Percentiles rank a stretch among this genome's conserved stretches.
Conservation (phyloP, 2,329 filamentous ascomycete genomes). For the Mycocentrospora acerina region DNA sequence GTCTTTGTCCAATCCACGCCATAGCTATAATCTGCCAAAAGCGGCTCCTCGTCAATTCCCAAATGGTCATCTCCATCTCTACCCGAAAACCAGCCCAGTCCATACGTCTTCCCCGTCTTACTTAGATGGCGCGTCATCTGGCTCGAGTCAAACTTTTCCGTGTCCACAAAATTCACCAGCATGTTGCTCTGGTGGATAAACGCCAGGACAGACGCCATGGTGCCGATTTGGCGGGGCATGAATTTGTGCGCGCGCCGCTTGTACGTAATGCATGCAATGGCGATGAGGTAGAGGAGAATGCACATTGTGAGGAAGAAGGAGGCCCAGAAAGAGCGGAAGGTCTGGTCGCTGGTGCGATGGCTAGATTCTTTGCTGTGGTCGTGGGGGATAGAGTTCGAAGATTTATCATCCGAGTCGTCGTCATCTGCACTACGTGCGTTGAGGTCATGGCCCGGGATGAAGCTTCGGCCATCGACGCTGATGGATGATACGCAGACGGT, state of each 20-base stretch:
- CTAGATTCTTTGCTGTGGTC: slow-evolving; percentile 4
- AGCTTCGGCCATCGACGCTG: slow-evolving; percentile 64
- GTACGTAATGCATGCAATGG: slow-evolving; percentile 63
- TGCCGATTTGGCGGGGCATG: slow-evolving; percentile 75
- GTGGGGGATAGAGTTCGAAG: too few relatives aligned
- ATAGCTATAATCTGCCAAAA: slow-evolving; percentile 66
- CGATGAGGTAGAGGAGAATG: slow-evolving; percentile 67
- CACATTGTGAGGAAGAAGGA: slow-evolving; percentile 62
- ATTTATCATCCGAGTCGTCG: slow-evolving; percentile 8
- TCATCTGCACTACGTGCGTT: slow-evolving; percentile 14
- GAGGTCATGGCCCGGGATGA: slow-evolving; percentile 45
- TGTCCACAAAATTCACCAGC: slow-evolving; percentile 73
- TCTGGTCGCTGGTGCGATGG: slow-evolving; percentile 44
- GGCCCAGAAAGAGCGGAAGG: slow-evolving; percentile 63
- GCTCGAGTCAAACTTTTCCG: slow-evolving; percentile 61
- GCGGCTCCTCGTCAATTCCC: slow-evolving; percentile 75
- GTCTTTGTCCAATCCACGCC: slow-evolving; percentile 49
- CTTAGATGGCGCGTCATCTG: slow-evolving; percentile 65
- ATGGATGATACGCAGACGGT: slow-evolving; percentile 68
- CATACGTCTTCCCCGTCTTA: slow-evolving; percentile 66
- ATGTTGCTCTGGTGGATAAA: slow-evolving; percentile 82
- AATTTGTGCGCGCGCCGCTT: slow-evolving; percentile 66
- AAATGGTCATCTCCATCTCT: slow-evolving; percentile 73
- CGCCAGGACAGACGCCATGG: slow-evolving; percentile 72
- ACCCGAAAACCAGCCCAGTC: slow-evolving; percentile 74